Conservation (phyloP, 2,329 filamentous ascomycete genomes). For the Fusarium nematophilum region DNA sequence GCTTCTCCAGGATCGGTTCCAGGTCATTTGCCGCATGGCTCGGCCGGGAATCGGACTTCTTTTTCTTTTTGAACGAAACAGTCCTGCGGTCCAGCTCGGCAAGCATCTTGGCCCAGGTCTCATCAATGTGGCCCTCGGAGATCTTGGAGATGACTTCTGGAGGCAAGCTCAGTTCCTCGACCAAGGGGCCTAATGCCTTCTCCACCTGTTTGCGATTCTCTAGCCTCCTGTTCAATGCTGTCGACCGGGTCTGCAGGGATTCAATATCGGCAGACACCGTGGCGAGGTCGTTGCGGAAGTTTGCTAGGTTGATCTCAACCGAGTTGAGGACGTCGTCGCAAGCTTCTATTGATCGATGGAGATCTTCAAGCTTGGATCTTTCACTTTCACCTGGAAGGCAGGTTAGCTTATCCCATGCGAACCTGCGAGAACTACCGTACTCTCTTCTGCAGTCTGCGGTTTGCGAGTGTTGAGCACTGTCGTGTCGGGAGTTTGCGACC, state of each 20-base stretch:
- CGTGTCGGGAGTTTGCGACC: slow-evolving; percentile 45
- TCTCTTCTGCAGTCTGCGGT: slow-evolving; percentile 76
- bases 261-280: slow-evolving; percentile 96
- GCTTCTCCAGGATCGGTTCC: slow-evolving; percentile 83
- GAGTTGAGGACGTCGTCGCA: slow-evolving; percentile 95
- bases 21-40: slow-evolving; percentile 86
- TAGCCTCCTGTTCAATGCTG: slow-evolving; percentile 82
- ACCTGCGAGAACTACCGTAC: slow-evolving; percentile 58
- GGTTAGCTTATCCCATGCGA: background rate
- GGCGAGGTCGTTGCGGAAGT: slow-evolving; percentile 93
- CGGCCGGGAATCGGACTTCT: slow-evolving; percentile 68
- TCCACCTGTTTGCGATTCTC: slow-evolving; percentile 93
- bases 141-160: slow-evolving; percentile 87
- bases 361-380: slow-evolving; percentile 85
- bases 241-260: slow-evolving; percentile 86
- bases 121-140: slow-evolving; percentile 88
- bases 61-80: slow-evolving; percentile 76
- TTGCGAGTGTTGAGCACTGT: slow-evolving; percentile 52
- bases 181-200: slow-evolving; percentile 84
- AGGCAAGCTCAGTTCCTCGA: slow-evolving; percentile 91
- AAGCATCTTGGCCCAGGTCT: slow-evolving; percentile 85
- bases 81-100: slow-evolving; percentile 86
- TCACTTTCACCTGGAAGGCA: slow-evolving; percentile 75
- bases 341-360: slow-evolving; percentile 88
- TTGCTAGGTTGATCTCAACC: slow-evolving; percentile 91